A percentile compares a stretch with the other conserved stretches of the same genome.
phyloP scores from a whole-genome alignment of 345 rosid species.

The Ailanthus altissimus region DNA sequence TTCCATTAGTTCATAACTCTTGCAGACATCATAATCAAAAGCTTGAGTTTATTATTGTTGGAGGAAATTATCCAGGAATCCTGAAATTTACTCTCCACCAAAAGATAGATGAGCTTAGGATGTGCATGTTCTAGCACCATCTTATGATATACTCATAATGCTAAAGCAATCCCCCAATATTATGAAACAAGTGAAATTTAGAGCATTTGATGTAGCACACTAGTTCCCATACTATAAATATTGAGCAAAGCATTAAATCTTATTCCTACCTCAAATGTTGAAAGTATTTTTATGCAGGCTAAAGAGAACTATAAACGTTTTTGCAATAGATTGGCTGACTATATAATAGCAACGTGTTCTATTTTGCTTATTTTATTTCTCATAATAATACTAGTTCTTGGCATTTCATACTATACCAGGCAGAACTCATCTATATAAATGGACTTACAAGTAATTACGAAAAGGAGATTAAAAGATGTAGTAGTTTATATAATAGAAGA shows the following conservation, averaged over 20 bases:
- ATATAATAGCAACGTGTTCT: not conserved
- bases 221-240: too few relatives aligned
- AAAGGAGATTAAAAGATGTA: not conserved
- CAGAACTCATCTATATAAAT: not conserved
- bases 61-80: not conserved
- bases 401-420: not conserved
- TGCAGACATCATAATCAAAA: constrained; percentile 30
- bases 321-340: not conserved
- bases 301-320: not conserved
- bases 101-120: not conserved
- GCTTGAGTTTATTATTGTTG: not conserved
- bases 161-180: too few relatives aligned
- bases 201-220: not conserved
- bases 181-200: not conserved
- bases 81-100: not conserved
- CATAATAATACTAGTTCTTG: not conserved
- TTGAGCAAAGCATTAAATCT: not conserved
- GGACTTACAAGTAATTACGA: not conserved
- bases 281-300: not conserved
- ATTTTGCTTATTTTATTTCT: not conserved
- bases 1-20: constrained; percentile 90
- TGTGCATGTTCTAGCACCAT: not conserved
- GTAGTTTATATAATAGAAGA: not conserved
- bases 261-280: not conserved
- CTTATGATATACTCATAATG: not conserved